Conservation (phyloP, 2,329 filamentous ascomycete genomes). For the Scolecobasidium constrictum region DNA sequence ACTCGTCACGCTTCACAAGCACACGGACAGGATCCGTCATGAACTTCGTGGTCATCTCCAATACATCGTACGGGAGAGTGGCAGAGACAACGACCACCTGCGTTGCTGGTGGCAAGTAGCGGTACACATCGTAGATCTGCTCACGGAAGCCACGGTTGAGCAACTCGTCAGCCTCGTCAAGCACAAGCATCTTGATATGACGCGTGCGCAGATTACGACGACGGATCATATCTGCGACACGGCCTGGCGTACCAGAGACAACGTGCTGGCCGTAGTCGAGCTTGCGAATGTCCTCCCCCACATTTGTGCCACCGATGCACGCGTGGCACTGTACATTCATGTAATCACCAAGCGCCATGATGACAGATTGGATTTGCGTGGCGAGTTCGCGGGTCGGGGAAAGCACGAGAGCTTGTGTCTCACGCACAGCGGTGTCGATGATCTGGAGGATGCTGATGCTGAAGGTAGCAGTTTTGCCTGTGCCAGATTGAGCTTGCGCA, state of each 20-base stretch:
- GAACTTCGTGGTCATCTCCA: conserved; percentile 99
- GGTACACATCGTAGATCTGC: conserved; percentile 98
- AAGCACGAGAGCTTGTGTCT: conserved; percentile 88
- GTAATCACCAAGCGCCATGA: conserved; percentile 99
- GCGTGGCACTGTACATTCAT: conserved; percentile 99
- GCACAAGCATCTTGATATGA: conserved; percentile 68
- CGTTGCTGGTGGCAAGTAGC: conserved; percentile 88
- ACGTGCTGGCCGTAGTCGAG: conserved; percentile 97
- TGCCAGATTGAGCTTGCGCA: conserved; percentile 93
- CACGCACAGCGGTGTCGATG: conserved; percentile 84
- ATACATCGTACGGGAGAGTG: conserved; percentile 91
- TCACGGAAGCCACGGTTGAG: conserved; percentile 94
- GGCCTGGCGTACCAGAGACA: conserved; percentile 92
- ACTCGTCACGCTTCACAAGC: conserved; percentile 94
- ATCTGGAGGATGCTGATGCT: conserved; percentile 94
- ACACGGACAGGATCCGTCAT: conserved; percentile 98
- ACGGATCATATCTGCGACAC: conserved; percentile 79
- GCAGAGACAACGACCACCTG: conserved; percentile 98
- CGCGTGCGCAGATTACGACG: conserved; percentile 61
- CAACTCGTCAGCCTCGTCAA: conserved; percentile 67
- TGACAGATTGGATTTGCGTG: conserved; percentile 95
- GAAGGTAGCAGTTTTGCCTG: conserved; percentile 93
- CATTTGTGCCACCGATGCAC: conserved; percentile 95
- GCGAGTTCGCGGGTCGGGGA: conserved; percentile 94
- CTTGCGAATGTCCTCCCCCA: conserved; percentile 94